Percentiles rank a stretch among this genome's conserved stretches.
Conservation (phyloP, 129 eudicot species). For the Flaveria bidentis region DNA sequence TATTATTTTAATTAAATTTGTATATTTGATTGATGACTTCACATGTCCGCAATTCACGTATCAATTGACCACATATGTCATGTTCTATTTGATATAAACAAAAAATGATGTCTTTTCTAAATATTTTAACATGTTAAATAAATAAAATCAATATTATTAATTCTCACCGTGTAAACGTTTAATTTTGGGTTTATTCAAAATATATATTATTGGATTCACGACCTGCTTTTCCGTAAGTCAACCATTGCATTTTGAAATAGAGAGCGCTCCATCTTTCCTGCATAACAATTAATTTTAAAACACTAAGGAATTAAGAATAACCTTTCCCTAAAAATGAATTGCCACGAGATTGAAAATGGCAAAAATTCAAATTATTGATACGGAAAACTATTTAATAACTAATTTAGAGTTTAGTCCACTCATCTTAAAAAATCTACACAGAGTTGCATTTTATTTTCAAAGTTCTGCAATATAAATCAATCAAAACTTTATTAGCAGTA, state of each 20-base stretch:
- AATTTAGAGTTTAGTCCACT: neutral
- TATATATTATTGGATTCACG: neutral
- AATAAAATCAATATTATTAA: neutral
- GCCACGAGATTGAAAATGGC: neutral
- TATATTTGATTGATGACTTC: neutral
- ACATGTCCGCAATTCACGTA: neutral
- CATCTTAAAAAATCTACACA: neutral
- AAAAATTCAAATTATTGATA: neutral
- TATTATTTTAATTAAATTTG: neutral
- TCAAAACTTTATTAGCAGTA: neutral
- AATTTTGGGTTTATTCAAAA: neutral
- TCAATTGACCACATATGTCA: neutral
- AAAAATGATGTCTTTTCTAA: neutral
- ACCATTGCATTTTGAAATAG: neutral
- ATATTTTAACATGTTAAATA: neutral
- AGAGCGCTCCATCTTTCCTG: neutral
- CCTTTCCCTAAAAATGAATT: neutral
- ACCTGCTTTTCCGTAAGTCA: conserved; percentile 4
- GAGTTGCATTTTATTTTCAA: neutral
- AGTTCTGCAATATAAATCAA: neutral
- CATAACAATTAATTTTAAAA: neutral
- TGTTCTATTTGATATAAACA: neutral
- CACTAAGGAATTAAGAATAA: neutral
- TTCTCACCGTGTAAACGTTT: neutral
- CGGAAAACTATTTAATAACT: neutral